A percentile compares a stretch with the other conserved stretches of the same genome.
Evolutionary conservation across 2,329 filamentous ascomycete species (phyloP).

Genomic region (Dendrostoma leiphaemia): DNA sequence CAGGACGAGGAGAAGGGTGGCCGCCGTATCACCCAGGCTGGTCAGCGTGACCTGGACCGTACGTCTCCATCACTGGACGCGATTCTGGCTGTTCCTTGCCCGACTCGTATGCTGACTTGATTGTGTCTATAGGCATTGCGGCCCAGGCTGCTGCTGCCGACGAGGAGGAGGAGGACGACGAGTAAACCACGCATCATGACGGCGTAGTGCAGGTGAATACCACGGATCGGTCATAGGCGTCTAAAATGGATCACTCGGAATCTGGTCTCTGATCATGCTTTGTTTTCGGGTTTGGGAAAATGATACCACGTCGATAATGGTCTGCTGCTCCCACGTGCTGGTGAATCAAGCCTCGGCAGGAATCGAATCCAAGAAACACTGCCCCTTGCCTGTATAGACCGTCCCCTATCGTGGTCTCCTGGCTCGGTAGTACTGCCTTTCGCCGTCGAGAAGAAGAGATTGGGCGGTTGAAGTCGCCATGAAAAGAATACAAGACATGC

Average conservation of each 20-base stretch:
- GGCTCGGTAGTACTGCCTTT: too few species aligned
- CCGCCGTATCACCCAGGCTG: constrained; percentile 94
- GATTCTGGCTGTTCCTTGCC: too few species aligned
- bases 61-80: constrained; percentile 25
- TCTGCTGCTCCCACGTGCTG: constrained; percentile 3
- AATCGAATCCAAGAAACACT: background rate
- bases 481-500: too few species aligned
- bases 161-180: constrained; percentile 65
- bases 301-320: constrained; percentile 20
- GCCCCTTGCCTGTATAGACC: too few species aligned
- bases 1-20: constrained; percentile 98
- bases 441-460: too few species aligned
- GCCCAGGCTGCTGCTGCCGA: constrained; percentile 75
- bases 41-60: constrained; percentile 98
- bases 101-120: background rate
- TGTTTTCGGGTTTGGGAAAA: constrained; percentile 19
- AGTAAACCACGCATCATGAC: constrained; percentile 46
- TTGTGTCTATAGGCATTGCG: constrained; percentile 58
- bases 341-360: background rate
- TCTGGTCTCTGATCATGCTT: constrained; percentile 13
- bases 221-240: constrained; percentile 18
- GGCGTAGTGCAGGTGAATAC: constrained; percentile 8
- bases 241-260: constrained; percentile 19
- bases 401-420: background rate
- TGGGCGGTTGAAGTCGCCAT: too few species aligned